phyloP scores from a whole-genome alignment of 805 yeast species.

The Kluyveromyces starmeri region DNA sequence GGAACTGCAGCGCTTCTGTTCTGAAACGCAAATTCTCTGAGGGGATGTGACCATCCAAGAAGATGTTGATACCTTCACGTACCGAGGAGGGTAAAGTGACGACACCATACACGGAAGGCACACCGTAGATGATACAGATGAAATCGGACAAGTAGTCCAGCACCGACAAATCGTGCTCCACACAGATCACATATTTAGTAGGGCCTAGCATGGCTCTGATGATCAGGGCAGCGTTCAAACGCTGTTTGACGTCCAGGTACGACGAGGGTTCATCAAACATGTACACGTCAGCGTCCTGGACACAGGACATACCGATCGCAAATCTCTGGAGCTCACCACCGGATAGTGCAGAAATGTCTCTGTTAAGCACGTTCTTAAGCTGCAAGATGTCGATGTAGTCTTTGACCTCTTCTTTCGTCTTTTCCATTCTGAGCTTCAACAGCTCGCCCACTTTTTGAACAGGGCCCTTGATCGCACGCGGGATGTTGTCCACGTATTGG shows the following conservation, averaged over 20 bases:
- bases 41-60: slow-evolving; percentile 96
- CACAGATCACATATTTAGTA: slow-evolving; percentile 83
- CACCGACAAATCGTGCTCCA: slow-evolving; percentile 97
- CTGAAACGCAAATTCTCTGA: slow-evolving; percentile 96
- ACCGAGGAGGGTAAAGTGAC: slow-evolving; percentile 95
- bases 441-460: slow-evolving; percentile 79
- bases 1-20: slow-evolving; percentile 89
- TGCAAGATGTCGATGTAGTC: slow-evolving; percentile 63
- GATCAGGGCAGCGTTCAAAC: slow-evolving; percentile 93
- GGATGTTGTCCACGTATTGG: slow-evolving; percentile 95
- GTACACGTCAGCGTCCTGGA: slow-evolving; percentile 89
- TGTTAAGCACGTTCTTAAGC: slow-evolving; percentile 61
- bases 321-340: slow-evolving; percentile 99
- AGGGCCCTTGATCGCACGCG: slow-evolving; percentile 91
- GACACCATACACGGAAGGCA: slow-evolving; percentile 97
- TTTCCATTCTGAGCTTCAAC: slow-evolving; percentile 67
- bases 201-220: slow-evolving; percentile 78
- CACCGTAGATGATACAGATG: slow-evolving; percentile 95
- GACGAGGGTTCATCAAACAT: slow-evolving; percentile 99
- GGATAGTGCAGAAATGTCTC: slow-evolving; percentile 84
- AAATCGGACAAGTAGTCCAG: slow-evolving; percentile 95
- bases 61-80: slow-evolving; percentile 97
- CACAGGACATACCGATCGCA: slow-evolving; percentile 95
- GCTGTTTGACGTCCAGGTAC: slow-evolving; percentile 95
- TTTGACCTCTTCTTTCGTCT: slow-evolving; percentile 52